These are phyloP conservation scores for Blastomyces percursus DNA, from an alignment of 2,329 filamentous ascomycete species.

Conservation along the genomic window DNA sequence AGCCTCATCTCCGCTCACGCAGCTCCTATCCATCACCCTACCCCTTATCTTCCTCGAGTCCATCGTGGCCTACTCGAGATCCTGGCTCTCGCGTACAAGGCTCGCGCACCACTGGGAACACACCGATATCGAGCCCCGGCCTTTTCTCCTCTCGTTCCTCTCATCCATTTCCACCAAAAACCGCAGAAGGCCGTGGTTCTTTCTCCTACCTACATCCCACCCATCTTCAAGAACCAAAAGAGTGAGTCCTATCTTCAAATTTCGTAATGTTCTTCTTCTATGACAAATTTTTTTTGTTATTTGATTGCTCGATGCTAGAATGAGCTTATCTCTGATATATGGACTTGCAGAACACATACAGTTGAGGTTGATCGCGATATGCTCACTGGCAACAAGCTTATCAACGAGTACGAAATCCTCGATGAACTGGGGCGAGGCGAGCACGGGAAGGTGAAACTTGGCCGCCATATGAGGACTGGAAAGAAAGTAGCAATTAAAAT, in stretches of 20 bases:
- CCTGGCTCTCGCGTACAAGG: slow-evolving; percentile 18
- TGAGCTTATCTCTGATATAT: neutral
- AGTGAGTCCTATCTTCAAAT: slow-evolving; percentile 43
- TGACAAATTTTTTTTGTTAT: slow-evolving; percentile 1
- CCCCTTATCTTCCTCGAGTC: slow-evolving; percentile 18
- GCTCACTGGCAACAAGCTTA: slow-evolving; percentile 82
- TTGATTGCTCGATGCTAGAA: neutral
- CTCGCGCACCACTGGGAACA: slow-evolving; percentile 37
- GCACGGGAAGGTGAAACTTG: slow-evolving; percentile 95
- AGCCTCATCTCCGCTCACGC: slow-evolving; percentile 30
- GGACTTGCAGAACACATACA: slow-evolving; percentile 59
- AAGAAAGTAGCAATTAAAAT: slow-evolving; percentile 96
- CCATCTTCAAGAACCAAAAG: slow-evolving; percentile 62
- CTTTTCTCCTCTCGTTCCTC: slow-evolving; percentile 32
- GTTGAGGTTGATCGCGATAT: slow-evolving; percentile 82
- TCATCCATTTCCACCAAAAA: slow-evolving; percentile 24
- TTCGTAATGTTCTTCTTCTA: neutral
- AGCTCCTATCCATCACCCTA: slow-evolving; percentile 36
- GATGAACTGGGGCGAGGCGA: slow-evolving; percentile 92
- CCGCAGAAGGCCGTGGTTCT: slow-evolving; percentile 30
- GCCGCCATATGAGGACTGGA: slow-evolving; percentile 62
- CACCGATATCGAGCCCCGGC: slow-evolving; percentile 38
- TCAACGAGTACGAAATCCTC: slow-evolving; percentile 96
- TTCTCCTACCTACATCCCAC: slow-evolving; percentile 59
- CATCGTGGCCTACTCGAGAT: slow-evolving; percentile 15